Conservation (phyloP, 176 grass and related monocot genomes). For the Carex kokanica region DNA sequence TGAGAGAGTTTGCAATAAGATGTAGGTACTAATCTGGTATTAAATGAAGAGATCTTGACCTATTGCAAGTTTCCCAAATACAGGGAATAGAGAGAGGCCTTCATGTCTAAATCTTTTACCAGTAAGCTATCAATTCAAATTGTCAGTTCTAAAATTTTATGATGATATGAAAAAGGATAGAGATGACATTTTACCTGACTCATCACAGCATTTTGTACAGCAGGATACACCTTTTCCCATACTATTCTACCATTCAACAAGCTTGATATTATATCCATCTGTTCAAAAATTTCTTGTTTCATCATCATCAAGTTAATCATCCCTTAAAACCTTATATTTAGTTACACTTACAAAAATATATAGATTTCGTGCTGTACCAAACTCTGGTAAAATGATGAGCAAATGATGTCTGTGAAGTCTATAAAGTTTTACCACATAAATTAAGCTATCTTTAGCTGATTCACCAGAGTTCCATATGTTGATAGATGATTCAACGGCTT, state of each 20-base stretch:
- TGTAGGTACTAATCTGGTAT: background rate
- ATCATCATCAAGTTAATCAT: constrained; percentile 32
- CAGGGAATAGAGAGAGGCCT: background rate
- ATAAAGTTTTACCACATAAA: constrained; percentile 62
- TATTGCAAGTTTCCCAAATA: too few relatives aligned
- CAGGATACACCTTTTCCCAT: constrained; percentile 88
- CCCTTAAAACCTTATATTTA: background rate
- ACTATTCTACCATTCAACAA: constrained; percentile 90
- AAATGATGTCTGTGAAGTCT: background rate
- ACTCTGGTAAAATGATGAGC: background rate
- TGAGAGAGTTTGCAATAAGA: background rate
- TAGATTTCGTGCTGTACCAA: background rate
- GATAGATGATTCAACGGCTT: constrained; percentile 82
- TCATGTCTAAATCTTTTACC: background rate
- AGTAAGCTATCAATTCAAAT: background rate
- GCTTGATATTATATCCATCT: constrained; percentile 94
- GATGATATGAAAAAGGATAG: background rate
- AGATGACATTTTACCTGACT: constrained; percentile 57
- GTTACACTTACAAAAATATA: background rate
- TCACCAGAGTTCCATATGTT: constrained; percentile 75
- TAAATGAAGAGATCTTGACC: too few relatives aligned
- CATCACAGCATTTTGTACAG: constrained; percentile 79
- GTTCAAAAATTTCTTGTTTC: constrained; percentile 12
- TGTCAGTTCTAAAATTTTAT: background rate
- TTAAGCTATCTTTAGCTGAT: constrained; percentile 71